Conservation (phyloP, 208 protist species). For the Herpetomonas samuelpessoai region DNA sequence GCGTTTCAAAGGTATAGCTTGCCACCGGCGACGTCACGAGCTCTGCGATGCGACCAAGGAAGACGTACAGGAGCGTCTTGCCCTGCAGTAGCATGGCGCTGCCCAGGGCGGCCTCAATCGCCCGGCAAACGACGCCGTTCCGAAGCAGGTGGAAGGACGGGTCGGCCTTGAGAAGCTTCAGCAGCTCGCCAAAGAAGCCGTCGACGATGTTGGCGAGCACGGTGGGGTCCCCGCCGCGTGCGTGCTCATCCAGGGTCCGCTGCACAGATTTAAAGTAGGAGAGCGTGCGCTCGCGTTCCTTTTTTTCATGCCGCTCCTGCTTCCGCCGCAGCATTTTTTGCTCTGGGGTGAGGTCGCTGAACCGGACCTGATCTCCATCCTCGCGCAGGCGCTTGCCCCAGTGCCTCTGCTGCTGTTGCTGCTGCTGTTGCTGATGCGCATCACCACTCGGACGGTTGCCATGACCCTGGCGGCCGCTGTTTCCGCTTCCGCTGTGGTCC, state of each 20-base stretch:
- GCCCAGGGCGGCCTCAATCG: slow-evolving; percentile 77
- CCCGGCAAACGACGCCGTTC: slow-evolving; percentile 75
- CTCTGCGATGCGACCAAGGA: slow-evolving; percentile 72
- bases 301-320: slow-evolving; percentile 82
- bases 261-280: slow-evolving; percentile 85
- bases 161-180: slow-evolving; percentile 79
- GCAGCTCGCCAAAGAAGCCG: slow-evolving; percentile 86
- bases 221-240: slow-evolving; percentile 43
- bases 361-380: slow-evolving; percentile 43
- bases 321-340: slow-evolving; percentile 62
- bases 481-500: too few species aligned
- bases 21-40: slow-evolving; percentile 77
- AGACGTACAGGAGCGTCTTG: slow-evolving; percentile 83
- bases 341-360: slow-evolving; percentile 68
- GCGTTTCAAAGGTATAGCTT: slow-evolving; percentile 81
- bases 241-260: slow-evolving; percentile 56
- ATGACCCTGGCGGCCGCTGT: too few species aligned
- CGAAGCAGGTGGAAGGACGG: slow-evolving; percentile 67
- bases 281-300: slow-evolving; percentile 81
- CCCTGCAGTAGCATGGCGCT: slow-evolving; percentile 76
- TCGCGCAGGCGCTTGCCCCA: slow-evolving; percentile 57
- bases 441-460: too few species aligned
- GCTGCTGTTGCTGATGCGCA: too few species aligned
- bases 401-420: slow-evolving; percentile 19
- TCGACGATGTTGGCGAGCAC: slow-evolving; percentile 71